These are phyloP conservation scores for Porpolomopsis calyptriformis DNA, from an alignment of 768 basidiomycete species.

Conservation along the genomic window DNA sequence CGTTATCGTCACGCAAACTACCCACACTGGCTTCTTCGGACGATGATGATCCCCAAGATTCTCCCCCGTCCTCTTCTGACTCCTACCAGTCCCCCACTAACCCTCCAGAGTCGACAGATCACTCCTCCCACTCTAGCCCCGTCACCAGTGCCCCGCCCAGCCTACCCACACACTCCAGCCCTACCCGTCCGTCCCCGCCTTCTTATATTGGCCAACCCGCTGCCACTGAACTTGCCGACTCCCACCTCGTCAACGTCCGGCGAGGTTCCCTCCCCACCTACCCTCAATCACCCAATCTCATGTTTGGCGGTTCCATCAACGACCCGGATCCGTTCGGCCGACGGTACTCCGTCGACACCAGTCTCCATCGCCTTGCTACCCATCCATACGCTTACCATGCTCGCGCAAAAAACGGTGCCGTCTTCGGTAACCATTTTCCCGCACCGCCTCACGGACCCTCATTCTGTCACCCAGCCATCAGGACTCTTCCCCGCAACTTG, in stretches of 20 bases:
- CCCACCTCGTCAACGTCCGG: conserved; percentile 27
- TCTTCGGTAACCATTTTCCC: conserved; percentile 30
- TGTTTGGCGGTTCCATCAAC: conserved; percentile 26
- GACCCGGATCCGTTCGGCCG: conserved; percentile 32
- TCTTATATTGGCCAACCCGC: conserved; percentile 13
- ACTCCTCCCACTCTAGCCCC: conserved; percentile 13
- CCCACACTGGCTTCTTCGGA: conserved; percentile 12
- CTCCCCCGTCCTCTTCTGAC: conserved; percentile 1
- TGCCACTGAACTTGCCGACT: conserved; percentile 16
- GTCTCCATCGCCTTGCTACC: conserved; percentile 37
- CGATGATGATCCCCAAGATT: conserved; percentile 15
- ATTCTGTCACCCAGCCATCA: not conserved
- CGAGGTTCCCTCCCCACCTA: conserved; percentile 49
- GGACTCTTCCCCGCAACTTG: conserved; percentile 19
- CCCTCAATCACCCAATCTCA: conserved; percentile 23
- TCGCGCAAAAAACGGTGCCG: conserved; percentile 40
- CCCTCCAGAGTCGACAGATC: conserved; percentile 5
- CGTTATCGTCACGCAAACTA: conserved; percentile 25
- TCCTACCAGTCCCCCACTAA: conserved; percentile 3
- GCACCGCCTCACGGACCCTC: conserved; percentile 7
- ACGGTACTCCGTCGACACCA: conserved; percentile 37
- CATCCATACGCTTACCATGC: conserved; percentile 43
- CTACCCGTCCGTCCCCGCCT: not conserved
- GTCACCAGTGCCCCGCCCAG: conserved; percentile 4
- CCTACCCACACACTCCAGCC: conserved; percentile 2